Base-by-base conservation (phyloP, 1,284 basidiomycete genomes). In the Cystobasidiaceae sp. region DNA sequence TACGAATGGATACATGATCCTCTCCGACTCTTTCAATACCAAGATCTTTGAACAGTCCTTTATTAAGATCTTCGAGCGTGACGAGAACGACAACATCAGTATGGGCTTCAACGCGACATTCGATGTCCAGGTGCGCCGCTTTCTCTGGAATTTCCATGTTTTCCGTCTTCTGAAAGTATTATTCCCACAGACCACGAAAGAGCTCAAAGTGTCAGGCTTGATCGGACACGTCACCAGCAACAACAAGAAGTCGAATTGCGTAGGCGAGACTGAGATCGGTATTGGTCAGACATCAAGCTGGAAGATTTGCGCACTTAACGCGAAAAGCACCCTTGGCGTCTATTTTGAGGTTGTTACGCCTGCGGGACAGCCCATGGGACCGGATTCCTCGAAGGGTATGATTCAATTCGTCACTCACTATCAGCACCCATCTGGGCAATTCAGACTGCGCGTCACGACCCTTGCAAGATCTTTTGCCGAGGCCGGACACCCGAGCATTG, bases 71-170 rank as follows among this genome's bases (percentile, higher is more conserved):
- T 93, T 99, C 78, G 86, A 83, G 75, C 97, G 97, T 79, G 94
- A 97, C 74, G 90, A 92, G 21, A 85, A 94, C 71, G 94, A 93
- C 0, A 83, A 89, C 74, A 81, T 98, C 25, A 86, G 89, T 75
- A 97, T 98, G 93, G 94, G 94, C 69, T 98, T 98, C 81, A 99
- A 98, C 74, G 94, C 93, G 6, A 98, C 93, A 0, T 94, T 98
- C 73, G 94, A 98, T 76, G 93, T 99, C 34, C 89, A 93, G 83
- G 89, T 89, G 71, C 32, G 80, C 77, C 1, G 23, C 23, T 5
- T 3, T 37, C 33, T 11, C 23, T 46, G n/a, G n/a, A n/a, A 61
- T 11, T 52, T 33, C 28, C 8, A 28, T 39, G 37, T 43, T 45
- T 30, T 67, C 43, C 46, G 60, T 19, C 27, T 27, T 19, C 8